Percentiles rank a stretch among this genome's conserved stretches.
phyloP scores from a whole-genome alignment of 495 filamentous ascomycete genomes.

The Terfezia boudieri region DNA sequence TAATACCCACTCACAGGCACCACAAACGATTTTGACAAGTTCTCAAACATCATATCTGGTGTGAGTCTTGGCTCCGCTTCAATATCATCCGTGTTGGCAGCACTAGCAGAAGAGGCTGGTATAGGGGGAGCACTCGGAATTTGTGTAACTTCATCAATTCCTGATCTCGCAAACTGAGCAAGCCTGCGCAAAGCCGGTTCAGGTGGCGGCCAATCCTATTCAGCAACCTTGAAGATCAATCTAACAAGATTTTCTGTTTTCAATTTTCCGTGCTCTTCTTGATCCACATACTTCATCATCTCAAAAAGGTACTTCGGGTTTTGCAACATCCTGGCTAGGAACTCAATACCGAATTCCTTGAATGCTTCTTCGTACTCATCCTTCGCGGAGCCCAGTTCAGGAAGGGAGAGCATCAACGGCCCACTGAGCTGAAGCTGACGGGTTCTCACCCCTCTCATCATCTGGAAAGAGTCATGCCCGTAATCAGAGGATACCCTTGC shows the following conservation, averaged over 20 bases:
- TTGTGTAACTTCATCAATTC: not conserved
- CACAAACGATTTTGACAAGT: not conserved
- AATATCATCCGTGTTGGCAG: not conserved
- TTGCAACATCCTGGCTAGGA: not conserved
- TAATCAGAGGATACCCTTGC: not conserved
- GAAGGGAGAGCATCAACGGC: not conserved
- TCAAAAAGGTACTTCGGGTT: not conserved
- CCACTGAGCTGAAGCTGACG: not conserved
- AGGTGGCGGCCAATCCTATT: not conserved
- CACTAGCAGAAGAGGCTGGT: not conserved
- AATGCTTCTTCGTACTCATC: not conserved
- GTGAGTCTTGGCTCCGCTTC: not conserved
- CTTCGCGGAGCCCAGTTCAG: not conserved
- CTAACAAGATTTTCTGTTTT: not conserved
- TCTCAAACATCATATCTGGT: not conserved
- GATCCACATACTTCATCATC: not conserved
- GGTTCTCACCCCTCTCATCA: not conserved
- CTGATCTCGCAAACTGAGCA: not conserved
- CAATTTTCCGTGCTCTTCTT: not conserved
- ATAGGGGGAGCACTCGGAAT: not conserved
- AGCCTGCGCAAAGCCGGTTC: not conserved
- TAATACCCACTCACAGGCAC: not conserved
- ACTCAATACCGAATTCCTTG: not conserved
- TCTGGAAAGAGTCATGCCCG: not conserved
- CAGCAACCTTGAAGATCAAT: not conserved